These are phyloP conservation scores for Ormosia semicastrata DNA, from an alignment of 306 rosid genomes.

Conservation along the genomic window DNA sequence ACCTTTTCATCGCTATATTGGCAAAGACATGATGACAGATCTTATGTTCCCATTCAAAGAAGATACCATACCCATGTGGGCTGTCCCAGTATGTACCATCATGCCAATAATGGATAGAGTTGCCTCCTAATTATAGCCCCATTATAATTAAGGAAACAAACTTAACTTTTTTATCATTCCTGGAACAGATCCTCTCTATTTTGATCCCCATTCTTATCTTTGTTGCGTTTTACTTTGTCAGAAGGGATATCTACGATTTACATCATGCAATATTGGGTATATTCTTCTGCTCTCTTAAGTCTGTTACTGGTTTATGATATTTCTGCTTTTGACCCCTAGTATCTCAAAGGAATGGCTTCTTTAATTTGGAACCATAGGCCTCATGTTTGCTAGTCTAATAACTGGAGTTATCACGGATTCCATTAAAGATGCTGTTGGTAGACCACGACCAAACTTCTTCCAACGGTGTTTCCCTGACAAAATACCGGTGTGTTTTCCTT, in stretches of 20 bases:
- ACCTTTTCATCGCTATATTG: constrained; percentile 52
- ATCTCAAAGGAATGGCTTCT: background rate
- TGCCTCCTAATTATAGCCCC: background rate
- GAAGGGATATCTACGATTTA: constrained; percentile 48
- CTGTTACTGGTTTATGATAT: background rate
- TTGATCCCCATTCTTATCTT: constrained; percentile 38
- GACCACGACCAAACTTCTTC: constrained; percentile 57
- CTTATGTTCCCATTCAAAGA: constrained; percentile 35
- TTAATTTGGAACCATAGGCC: constrained; percentile 27
- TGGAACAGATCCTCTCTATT: constrained; percentile 41
- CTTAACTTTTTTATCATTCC: background rate
- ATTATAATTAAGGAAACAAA: background rate
- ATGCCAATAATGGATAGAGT: background rate
- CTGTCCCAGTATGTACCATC: constrained; percentile 43
- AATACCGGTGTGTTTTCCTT: constrained; percentile 33
- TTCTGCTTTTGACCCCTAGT: background rate
- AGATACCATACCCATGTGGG: constrained; percentile 56
- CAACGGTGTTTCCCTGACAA: constrained; percentile 51
- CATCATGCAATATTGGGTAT: constrained; percentile 55
- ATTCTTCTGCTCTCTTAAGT: background rate
- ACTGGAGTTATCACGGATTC: constrained; percentile 58
- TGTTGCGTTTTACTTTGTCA: constrained; percentile 24
- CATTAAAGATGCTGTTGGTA: constrained; percentile 59
- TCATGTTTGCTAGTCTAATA: constrained; percentile 39
- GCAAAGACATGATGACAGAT: constrained; percentile 47